phyloP scores from a whole-genome alignment of 768 basidiomycete genomes.

The Lyophyllum decastes region DNA sequence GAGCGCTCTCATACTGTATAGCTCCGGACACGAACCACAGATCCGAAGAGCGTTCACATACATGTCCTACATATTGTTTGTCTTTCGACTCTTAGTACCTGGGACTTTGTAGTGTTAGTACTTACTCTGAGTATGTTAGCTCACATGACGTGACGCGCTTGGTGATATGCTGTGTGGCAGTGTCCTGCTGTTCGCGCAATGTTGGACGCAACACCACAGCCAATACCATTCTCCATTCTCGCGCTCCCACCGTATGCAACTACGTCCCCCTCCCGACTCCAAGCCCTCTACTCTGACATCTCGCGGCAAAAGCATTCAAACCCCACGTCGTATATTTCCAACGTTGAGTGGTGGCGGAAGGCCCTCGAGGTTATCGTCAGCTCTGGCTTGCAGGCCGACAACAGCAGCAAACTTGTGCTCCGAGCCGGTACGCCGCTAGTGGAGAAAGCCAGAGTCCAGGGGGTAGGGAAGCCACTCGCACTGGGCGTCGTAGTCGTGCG shows the following conservation, averaged over 20 bases:
- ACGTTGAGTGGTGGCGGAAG: conserved; percentile 86
- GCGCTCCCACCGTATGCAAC: conserved; percentile 47
- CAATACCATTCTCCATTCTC: conserved; percentile 10
- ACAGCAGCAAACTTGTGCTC: conserved; percentile 58
- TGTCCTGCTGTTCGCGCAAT: conserved; percentile 5
- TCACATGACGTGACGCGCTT: not conserved
- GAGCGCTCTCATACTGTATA: not conserved
- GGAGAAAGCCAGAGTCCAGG: conserved; percentile 63
- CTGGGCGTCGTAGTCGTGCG: conserved; percentile 75
- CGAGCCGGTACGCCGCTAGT: conserved; percentile 53
- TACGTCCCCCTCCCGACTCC: conserved; percentile 57
- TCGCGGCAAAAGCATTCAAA: conserved; percentile 83
- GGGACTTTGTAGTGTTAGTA: too few species aligned
- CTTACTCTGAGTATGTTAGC: too few species aligned
- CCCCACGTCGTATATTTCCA: conserved; percentile 77
- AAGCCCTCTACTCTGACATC: conserved; percentile 87
- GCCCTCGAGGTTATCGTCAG: conserved; percentile 63
- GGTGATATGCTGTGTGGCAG: not conserved
- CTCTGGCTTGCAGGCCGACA: conserved; percentile 50
- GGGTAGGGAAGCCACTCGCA: conserved; percentile 75
- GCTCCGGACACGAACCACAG: too few species aligned
- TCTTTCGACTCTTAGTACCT: too few species aligned
- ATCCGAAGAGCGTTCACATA: too few species aligned
- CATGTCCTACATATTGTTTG: too few species aligned
- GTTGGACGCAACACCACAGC: conserved; percentile 12